Evolutionary conservation across 139 green algal genomes (phyloP).

Genomic region (Haematococcus lacustris): DNA sequence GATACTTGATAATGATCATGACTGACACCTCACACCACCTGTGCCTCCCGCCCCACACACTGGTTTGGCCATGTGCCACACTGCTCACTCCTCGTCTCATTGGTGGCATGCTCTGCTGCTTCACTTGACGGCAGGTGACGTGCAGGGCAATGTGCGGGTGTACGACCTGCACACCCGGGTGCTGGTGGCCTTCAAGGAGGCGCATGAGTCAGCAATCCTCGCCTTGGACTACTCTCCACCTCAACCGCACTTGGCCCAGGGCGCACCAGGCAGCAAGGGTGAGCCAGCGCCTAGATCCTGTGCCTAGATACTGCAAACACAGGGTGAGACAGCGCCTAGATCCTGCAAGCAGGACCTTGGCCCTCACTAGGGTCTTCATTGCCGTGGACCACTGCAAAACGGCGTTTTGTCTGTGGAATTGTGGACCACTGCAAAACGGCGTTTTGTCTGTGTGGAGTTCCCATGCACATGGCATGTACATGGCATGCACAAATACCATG

Average conservation of each 20-base stretch:
- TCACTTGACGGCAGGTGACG: constrained; percentile 26
- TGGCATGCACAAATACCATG: too few species aligned
- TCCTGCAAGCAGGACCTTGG: too few species aligned
- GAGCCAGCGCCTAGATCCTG: not conserved
- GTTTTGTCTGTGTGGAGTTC: too few species aligned
- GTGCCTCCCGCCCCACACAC: not conserved
- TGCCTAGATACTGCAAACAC: too few species aligned
- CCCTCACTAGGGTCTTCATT: too few species aligned
- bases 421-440: too few species aligned
- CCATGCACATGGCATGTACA: too few species aligned
- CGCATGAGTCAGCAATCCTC: constrained; percentile 46
- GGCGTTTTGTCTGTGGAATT: too few species aligned
- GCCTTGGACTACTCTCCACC: constrained; percentile 27
- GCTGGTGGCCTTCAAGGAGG: constrained; percentile 29
- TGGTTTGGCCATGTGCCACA: not conserved
- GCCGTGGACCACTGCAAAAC: too few species aligned
- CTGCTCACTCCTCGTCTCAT: too few species aligned
- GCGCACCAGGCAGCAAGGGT: not conserved
- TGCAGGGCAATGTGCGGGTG: constrained; percentile 43
- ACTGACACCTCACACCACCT: not conserved
- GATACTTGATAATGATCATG: constrained; percentile 2
- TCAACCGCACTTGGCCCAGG: not conserved
- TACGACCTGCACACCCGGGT: constrained; percentile 25
- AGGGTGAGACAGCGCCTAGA: too few species aligned
- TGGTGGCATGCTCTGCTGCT: constrained; percentile 7